These are phyloP conservation scores for Salvia hispanica DNA, from an alignment of 257 asterid species.

Conservation along the genomic window DNA sequence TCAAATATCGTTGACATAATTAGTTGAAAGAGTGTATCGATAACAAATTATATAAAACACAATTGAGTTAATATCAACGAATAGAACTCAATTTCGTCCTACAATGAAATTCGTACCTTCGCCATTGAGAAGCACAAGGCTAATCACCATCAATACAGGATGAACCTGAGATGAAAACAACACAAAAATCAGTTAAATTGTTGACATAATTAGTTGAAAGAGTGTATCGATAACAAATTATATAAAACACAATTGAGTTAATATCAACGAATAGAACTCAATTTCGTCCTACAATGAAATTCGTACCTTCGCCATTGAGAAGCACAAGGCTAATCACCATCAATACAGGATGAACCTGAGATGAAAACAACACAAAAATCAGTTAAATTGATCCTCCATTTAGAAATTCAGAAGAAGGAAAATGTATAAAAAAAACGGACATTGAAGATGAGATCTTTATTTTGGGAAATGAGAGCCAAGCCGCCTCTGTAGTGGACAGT, in stretches of 20 bases:
- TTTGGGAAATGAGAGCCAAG: conserved; percentile 71
- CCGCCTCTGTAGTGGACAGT: conserved; percentile 84
- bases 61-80: neutral
- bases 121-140: conserved; percentile 82
- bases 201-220: conserved; percentile 7
- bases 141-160: conserved; percentile 85
- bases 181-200: neutral
- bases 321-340: conserved; percentile 82
- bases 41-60: neutral
- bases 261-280: conserved; percentile 3
- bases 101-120: conserved; percentile 61
- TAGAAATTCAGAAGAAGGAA: neutral
- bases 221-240: neutral
- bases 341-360: conserved; percentile 91
- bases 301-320: conserved; percentile 92
- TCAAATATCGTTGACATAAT: conserved; percentile 4
- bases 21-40: neutral
- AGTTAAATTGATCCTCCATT: neutral
- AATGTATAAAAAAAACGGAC: conserved; percentile 30
- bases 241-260: neutral
- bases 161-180: conserved; percentile 63
- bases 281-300: neutral
- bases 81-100: conserved; percentile 5
- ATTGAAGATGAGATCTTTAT: conserved; percentile 70
- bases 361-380: conserved; percentile 9